Evolutionary conservation across 768 basidiomycete genomes (phyloP).

Genomic region (Rhizopogon roseolus): DNA sequence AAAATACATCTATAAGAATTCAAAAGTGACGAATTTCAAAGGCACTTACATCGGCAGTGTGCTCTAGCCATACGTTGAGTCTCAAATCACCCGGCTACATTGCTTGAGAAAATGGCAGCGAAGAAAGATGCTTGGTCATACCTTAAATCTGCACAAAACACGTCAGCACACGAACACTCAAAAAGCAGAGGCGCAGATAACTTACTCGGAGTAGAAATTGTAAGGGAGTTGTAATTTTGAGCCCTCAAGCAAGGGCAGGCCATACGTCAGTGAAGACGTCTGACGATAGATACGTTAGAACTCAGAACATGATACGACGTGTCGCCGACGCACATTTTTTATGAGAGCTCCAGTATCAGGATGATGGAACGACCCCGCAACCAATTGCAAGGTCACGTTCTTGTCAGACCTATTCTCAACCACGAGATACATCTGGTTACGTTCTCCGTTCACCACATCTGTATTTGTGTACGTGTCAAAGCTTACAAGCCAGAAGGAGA

Average conservation of each 20-base stretch:
- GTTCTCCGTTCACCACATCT: constrained; percentile 85
- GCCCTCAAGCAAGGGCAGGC: constrained; percentile 46
- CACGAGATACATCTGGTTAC: constrained; percentile 57
- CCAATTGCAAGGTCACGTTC: constrained; percentile 62
- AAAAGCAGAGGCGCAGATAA: constrained; percentile 7
- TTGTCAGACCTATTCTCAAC: constrained; percentile 75
- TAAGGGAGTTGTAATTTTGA: constrained; percentile 66
- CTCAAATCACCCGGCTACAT: constrained; percentile 69
- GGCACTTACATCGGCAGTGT: constrained; percentile 51
- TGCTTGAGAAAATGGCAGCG: constrained; percentile 2
- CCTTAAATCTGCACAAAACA: constrained; percentile 50
- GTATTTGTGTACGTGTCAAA: constrained; percentile 1
- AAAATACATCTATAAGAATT: neutral
- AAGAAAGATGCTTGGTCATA: constrained; percentile 17
- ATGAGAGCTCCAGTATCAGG: constrained; percentile 57
- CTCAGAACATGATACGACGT: neutral
- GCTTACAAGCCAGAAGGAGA: neutral
- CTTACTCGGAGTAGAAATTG: constrained; percentile 79
- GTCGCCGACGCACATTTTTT: constrained; percentile 57
- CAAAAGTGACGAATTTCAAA: neutral
- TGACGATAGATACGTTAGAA: constrained; percentile 21
- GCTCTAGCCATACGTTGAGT: constrained; percentile 74
- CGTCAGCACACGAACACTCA: constrained; percentile 8
- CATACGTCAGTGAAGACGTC: constrained; percentile 56
- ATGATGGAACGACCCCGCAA: constrained; percentile 66